Conservation (phyloP, 768 basidiomycete species). For the Tylopilus rubrobrunneus region DNA sequence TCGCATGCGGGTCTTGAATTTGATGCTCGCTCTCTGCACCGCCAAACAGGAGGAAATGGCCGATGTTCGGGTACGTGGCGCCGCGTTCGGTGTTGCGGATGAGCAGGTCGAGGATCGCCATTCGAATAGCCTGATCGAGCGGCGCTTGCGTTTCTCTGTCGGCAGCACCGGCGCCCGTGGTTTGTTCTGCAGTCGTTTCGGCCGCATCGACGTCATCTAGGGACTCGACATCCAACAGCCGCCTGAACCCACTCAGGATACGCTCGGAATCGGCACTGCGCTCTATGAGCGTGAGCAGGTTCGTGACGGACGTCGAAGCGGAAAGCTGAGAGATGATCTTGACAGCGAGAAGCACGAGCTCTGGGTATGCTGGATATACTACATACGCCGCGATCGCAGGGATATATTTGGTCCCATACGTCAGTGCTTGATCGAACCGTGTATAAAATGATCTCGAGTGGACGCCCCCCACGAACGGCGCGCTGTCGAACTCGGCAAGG, state of each 20-base stretch:
- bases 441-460: conserved; percentile 69
- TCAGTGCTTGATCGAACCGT: conserved; percentile 69
- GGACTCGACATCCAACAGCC: conserved; percentile 59
- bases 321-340: conserved; percentile 72
- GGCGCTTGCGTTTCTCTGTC: conserved; percentile 43
- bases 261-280: conserved; percentile 81
- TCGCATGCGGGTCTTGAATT: conserved; percentile 76
- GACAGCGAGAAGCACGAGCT: conserved; percentile 72
- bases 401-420: conserved; percentile 66
- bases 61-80: conserved; percentile 72
- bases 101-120: conserved; percentile 78
- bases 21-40: conserved; percentile 53
- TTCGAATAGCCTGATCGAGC: conserved; percentile 65
- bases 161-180: conserved; percentile 72
- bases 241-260: conserved; percentile 75
- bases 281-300: conserved; percentile 74
- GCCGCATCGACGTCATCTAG: conserved; percentile 56
- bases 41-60: conserved; percentile 85
- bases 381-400: conserved; percentile 83
- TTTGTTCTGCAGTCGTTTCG: conserved; percentile 56
- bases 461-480: conserved; percentile 48
- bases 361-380: conserved; percentile 60
- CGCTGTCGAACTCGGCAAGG: conserved; percentile 60
- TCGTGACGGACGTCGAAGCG: conserved; percentile 61
- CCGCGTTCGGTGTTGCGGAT: conserved; percentile 67